phyloP scores from a whole-genome alignment of 140 eudicot genomes.

The Cichorium intybus region DNA sequence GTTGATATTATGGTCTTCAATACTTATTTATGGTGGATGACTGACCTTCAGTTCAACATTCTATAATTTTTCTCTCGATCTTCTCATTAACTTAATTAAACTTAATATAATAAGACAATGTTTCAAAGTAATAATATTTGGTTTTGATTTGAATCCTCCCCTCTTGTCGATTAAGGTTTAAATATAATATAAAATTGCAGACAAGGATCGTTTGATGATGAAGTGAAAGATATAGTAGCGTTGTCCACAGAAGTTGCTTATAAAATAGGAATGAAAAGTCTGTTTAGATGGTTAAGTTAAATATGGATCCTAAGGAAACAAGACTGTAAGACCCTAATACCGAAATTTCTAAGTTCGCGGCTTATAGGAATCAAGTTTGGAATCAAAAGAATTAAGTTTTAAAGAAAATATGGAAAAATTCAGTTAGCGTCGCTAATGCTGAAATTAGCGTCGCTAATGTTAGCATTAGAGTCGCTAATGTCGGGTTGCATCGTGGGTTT shows the following conservation, averaged over 20 bases:
- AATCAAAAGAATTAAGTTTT: no score
- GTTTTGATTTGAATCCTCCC: no score
- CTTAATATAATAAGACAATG: no score
- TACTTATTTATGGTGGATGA: constrained; percentile 98
- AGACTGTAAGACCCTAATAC: no score
- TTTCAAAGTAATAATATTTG: no score
- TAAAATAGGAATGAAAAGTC: constrained; percentile 74
- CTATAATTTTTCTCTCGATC: constrained; percentile 42
- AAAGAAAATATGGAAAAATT: no score
- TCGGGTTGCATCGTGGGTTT: no score
- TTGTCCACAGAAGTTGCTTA: constrained; percentile 82
- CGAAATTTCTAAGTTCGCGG: no score
- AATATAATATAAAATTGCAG: constrained; percentile 26
- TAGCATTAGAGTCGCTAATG: no score
- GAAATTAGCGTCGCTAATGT: no score
- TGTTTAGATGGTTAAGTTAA: constrained; percentile 81
- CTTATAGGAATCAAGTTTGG: no score
- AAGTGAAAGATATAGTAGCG: constrained; percentile 55
- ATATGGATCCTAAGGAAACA: constrained; percentile 80
- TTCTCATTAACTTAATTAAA: neutral
- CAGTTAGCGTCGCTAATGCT: no score
- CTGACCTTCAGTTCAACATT: constrained; percentile 66
- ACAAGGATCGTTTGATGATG: constrained; percentile 85
- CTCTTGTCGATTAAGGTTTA: neutral
- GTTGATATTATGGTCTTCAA: constrained; percentile 89